A percentile compares a stretch with the other conserved stretches of the same genome.
Conservation (phyloP, 176 grass and related monocot genomes). For the Elaeis guineensis region DNA sequence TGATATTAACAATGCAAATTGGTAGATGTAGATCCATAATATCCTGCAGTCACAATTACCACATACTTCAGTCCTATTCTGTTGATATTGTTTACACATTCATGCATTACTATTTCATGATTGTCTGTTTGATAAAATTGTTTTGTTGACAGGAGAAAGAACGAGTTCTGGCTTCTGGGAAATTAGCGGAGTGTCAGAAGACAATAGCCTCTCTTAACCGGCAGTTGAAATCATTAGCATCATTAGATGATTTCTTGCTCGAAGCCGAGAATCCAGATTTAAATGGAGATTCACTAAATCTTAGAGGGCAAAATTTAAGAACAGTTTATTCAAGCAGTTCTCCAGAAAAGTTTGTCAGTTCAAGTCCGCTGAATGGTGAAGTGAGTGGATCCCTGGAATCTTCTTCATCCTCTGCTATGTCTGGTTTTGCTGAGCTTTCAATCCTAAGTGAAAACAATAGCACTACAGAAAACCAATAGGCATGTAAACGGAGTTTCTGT, state of each 20-base stretch:
- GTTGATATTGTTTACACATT: too few relatives aligned
- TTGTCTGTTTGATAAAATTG: background rate
- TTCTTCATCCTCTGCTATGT: too few relatives aligned
- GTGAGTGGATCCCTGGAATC: background rate
- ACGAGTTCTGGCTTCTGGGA: background rate
- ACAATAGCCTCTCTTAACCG: constrained; percentile 11
- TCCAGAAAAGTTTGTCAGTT: background rate
- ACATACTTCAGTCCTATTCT: too few relatives aligned
- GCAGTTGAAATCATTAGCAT: constrained; percentile 17
- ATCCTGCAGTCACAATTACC: too few relatives aligned
- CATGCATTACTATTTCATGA: background rate
- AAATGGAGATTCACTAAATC: constrained; percentile 1
- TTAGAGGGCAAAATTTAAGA: background rate
- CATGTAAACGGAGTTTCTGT: background rate
- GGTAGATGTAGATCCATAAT: background rate
- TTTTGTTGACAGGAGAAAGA: constrained; percentile 8
- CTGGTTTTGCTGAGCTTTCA: background rate
- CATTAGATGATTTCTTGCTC: constrained; percentile 15
- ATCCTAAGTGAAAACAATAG: background rate
- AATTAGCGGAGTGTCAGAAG: constrained; percentile 8
- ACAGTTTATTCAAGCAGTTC: background rate
- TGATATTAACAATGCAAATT: background rate
- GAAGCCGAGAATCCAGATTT: background rate
- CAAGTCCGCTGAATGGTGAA: background rate
- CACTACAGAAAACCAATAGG: background rate